Evolutionary conservation across 2,329 filamentous ascomycete genomes (phyloP).

Genomic region (Colletotrichum acutatum): DNA sequence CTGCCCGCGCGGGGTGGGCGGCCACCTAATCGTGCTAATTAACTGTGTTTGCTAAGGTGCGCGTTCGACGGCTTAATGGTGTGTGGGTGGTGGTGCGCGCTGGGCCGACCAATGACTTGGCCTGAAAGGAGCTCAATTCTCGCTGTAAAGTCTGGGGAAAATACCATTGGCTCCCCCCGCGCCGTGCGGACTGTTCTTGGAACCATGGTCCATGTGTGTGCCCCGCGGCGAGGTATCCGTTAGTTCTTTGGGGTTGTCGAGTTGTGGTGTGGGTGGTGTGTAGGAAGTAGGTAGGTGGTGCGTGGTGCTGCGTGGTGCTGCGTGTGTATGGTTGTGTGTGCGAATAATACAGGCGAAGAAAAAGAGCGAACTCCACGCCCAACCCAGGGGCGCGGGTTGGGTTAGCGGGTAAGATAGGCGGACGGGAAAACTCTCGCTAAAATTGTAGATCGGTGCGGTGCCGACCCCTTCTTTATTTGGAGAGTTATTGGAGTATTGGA

Average conservation of each 20-base stretch:
- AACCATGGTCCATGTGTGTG: background rate
- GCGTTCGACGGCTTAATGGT: background rate
- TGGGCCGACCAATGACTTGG: conserved; percentile 21
- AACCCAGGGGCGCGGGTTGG: background rate
- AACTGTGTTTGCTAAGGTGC: no score
- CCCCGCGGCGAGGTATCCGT: no score
- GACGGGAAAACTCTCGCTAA: background rate
- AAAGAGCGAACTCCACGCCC: background rate
- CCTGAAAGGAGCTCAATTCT: conserved; percentile 30
- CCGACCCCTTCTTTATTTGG: background rate
- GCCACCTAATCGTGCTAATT: no score
- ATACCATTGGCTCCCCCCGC: background rate
- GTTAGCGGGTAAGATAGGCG: background rate
- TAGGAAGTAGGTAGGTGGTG: no score
- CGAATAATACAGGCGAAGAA: background rate
- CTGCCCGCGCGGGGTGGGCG: background rate
- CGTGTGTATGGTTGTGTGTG: no score
- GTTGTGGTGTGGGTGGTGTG: background rate
- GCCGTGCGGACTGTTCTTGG: no score
- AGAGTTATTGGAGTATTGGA: background rate
- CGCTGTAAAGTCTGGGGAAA: conserved; percentile 30
- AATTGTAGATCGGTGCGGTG: background rate
- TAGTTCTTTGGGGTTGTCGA: background rate
- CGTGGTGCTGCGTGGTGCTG: no score
- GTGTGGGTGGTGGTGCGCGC: background rate